Evolutionary conservation across 768 basidiomycete genomes (phyloP).

Genomic region (Russula ochroleuca): DNA sequence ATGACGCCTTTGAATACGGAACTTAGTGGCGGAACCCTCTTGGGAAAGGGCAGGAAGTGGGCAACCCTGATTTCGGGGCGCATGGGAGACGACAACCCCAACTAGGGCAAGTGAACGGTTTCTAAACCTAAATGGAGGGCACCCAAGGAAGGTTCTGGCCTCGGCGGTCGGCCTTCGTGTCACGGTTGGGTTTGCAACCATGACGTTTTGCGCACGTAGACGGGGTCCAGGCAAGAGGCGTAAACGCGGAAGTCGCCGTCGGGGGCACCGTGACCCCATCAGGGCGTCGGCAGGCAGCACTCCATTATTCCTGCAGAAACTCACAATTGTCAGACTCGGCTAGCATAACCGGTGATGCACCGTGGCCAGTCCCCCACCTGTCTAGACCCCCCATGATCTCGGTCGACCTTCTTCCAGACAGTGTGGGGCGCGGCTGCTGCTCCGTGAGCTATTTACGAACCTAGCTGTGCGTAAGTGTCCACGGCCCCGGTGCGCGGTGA

Average conservation of each 20-base stretch:
- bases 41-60: not conserved
- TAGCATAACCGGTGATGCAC: not conserved
- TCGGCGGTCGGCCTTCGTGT: not conserved
- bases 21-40: not conserved
- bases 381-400: constrained; percentile 6
- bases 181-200: constrained; percentile 2
- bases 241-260: constrained; percentile 20
- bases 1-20: not conserved
- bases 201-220: constrained; percentile 4
- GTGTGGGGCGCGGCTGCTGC: not conserved
- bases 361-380: not conserved
- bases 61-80: not conserved
- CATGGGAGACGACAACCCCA: not conserved
- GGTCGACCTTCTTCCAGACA: not conserved
- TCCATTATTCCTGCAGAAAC: constrained; percentile 3
- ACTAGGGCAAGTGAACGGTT: not conserved
- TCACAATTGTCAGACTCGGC: not conserved
- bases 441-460: constrained; percentile 1
- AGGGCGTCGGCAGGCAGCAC: not conserved
- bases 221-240: constrained; percentile 8
- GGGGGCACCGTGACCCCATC: not conserved
- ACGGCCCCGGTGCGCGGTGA: constrained; percentile 10
- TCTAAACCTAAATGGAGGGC: not conserved
- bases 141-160: not conserved
- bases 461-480: constrained; percentile 1